These are phyloP conservation scores for Cajanus cajan DNA, from an alignment of 306 rosid species.

Conservation along the genomic window DNA sequence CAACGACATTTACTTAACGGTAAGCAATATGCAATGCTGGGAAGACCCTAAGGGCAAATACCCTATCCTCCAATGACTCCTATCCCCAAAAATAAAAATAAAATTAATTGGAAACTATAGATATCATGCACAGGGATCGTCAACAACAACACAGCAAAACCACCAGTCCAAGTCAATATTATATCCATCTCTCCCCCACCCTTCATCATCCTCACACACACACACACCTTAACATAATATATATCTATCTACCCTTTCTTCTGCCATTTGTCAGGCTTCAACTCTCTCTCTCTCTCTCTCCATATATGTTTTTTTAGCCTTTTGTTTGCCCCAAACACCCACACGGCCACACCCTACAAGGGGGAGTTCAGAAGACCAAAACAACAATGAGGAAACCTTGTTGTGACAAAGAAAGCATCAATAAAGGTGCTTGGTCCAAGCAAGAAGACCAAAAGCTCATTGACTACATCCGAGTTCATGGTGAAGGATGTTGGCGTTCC, in stretches of 20 bases:
- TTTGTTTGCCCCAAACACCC: neutral
- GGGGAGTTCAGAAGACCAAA: neutral
- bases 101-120: neutral
- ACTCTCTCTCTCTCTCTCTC: neutral
- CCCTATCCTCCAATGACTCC: neutral
- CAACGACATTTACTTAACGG: slow-evolving; percentile 56
- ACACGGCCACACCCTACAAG: neutral
- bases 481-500: slow-evolving; percentile 75
- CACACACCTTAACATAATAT: neutral
- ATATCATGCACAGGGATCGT: neutral
- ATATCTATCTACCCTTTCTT: slow-evolving; percentile 33
- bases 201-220: neutral
- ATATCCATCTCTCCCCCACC: neutral
- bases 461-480: slow-evolving; percentile 56
- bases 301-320: neutral
- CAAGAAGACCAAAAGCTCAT: slow-evolving; percentile 72
- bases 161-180: slow-evolving; percentile 68
- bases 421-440: slow-evolving; percentile 78
- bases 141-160: slow-evolving; percentile 47
- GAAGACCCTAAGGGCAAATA: neutral
- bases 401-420: slow-evolving; percentile 58
- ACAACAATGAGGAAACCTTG: slow-evolving; percentile 59
- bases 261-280: neutral
- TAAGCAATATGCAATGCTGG: slow-evolving; percentile 16
- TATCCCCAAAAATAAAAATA: neutral